Evolutionary conservation across 1,139 yeast species (phyloP).

Genomic region (Nakaseomyces kungkrabaensis): DNA sequence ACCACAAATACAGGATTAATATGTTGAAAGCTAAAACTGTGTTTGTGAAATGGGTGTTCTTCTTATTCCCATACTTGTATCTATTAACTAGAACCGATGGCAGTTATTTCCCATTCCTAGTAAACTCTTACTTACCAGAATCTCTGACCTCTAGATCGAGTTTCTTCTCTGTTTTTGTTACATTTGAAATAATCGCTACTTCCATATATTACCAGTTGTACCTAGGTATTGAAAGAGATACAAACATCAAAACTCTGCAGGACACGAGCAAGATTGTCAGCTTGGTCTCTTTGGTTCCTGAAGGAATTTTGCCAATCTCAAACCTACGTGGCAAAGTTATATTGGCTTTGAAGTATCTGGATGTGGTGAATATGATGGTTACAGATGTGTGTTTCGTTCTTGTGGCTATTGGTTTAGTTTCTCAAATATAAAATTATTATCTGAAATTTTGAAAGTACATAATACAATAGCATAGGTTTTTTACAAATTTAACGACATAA

Average conservation of each 20-base stretch:
- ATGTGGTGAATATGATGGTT: conserved; percentile 31
- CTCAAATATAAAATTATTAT: neutral
- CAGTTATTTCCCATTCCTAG: conserved; percentile 2
- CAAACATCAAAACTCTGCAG: conserved; percentile 21
- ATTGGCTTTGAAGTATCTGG: conserved; percentile 31
- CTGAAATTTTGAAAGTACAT: too few relatives aligned
- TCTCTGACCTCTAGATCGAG: conserved; percentile 19
- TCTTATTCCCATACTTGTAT: conserved; percentile 24
- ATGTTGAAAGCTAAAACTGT: conserved; percentile 25
- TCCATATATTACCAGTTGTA: conserved; percentile 28
- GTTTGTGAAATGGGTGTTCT: conserved; percentile 25
- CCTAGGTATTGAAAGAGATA: conserved; percentile 21
- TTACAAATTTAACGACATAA: too few relatives aligned
- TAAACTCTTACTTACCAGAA: conserved; percentile 3
- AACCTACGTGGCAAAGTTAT: conserved; percentile 23
- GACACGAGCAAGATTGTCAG: conserved; percentile 24
- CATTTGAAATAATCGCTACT: conserved; percentile 31
- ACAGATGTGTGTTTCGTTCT: conserved; percentile 35
- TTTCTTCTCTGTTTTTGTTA: conserved; percentile 31
- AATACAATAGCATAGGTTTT: too few relatives aligned
- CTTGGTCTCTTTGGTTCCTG: conserved; percentile 26
- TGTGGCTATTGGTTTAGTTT: conserved; percentile 31
- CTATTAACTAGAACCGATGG: conserved; percentile 16
- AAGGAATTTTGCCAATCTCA: conserved; percentile 26
- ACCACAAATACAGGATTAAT: conserved; percentile 24